These are phyloP conservation scores for Pseudonitzschia multistriata DNA, from an alignment of 108 stramenopile species.

Conservation along the genomic window DNA sequence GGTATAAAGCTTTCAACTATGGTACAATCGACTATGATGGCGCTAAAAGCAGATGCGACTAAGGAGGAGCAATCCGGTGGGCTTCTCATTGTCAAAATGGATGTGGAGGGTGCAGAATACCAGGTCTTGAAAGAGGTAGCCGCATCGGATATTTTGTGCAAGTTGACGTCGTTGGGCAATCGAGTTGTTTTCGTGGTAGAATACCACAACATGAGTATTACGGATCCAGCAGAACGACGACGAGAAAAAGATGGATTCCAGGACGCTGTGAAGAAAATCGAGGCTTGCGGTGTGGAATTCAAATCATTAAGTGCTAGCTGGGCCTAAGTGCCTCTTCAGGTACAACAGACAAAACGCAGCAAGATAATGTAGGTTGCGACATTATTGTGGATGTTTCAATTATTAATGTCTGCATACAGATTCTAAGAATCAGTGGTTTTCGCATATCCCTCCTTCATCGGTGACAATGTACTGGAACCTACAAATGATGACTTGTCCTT, in stretches of 20 bases:
- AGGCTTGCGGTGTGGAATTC: conserved; percentile 33
- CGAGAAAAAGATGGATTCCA: conserved; percentile 18
- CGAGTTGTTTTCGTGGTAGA: conserved; percentile 37
- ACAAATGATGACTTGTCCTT: too few species aligned
- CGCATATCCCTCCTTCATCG: too few species aligned
- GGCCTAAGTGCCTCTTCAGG: conserved; percentile 5
- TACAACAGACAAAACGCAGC: neutral
- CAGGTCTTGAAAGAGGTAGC: conserved; percentile 38
- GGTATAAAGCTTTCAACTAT: conserved; percentile 36
- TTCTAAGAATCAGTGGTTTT: too few species aligned
- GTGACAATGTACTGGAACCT: too few species aligned
- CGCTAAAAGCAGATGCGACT: conserved; percentile 18
- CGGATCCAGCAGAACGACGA: conserved; percentile 24
- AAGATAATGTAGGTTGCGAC: neutral
- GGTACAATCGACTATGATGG: conserved; percentile 20
- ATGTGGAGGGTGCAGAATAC: conserved; percentile 57
- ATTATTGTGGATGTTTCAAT: too few species aligned
- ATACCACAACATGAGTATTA: conserved; percentile 34
- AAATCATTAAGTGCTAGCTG: conserved; percentile 19
- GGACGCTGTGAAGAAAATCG: conserved; percentile 24
- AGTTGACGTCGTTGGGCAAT: conserved; percentile 33
- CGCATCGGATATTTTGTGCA: conserved; percentile 31
- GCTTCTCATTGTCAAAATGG: conserved; percentile 48
- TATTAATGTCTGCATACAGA: too few species aligned
- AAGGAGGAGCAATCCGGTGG: conserved; percentile 29